Evolutionary conservation across 2,329 filamentous ascomycete species (phyloP), one percentile per base, ranked within the genome.

Genomic region (Penicillium psychrosexuale): DNA sequence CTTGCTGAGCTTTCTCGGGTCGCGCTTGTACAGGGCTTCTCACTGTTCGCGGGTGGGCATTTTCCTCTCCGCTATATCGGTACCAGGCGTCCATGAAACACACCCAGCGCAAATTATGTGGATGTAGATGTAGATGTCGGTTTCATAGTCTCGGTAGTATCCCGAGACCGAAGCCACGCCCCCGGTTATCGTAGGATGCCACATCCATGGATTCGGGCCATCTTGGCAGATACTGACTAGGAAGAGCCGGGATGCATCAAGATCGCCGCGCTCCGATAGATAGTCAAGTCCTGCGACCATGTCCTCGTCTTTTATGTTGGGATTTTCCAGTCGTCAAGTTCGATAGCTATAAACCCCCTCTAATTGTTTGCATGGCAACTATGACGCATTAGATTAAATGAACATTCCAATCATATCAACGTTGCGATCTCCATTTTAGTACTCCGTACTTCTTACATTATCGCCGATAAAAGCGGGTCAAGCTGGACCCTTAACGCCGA

Each of bases 21-120:
- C 66, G 61, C 7, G 63, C 62, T 40, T 49, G 45, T 66, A 67
- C 11, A 69, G 59, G 3, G 62, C 61, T 51, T 66, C 65, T 12
- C 66, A 62, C 48, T 69, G 66, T 51, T 66, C 66, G 9, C 64
- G 56, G 3, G 66, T 67, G 5, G 66, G 64, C 65, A 67, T 64
- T 47, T 64, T 63, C 55, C 66, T 59, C 8, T 59, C 51, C 3
- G 57, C 51, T 39, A 68, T 64, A 43, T 69, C 63, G 4, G 54
- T 64, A 2, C 64, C 66, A 5, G 64, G 63, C 22, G 52, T 40
- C 52, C 56, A 57, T 9, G 59, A 53, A n/a, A 69, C 66, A 49
- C 66, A 69, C 8, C 67, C 65, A 38, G 61, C 58, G 52, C 66
- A 67, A 49, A 68, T 68, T 66, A 68, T 68, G 42, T 66, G 67